phyloP scores from a whole-genome alignment of 495 filamentous ascomycete species.

The Tuber calosporum region DNA sequence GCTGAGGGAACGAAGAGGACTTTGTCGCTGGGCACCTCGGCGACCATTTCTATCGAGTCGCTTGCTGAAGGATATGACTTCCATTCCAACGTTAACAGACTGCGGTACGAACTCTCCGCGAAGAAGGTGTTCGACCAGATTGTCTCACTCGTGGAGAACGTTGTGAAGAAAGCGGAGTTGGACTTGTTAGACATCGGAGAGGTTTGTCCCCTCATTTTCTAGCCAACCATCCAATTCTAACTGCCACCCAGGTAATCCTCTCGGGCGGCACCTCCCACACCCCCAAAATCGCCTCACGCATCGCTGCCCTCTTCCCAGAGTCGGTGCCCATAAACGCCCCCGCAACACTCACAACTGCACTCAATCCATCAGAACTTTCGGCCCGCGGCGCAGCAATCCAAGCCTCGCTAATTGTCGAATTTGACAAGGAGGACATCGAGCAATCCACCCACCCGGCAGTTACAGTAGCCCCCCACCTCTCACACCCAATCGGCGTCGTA shows the following conservation, averaged over 20 bases:
- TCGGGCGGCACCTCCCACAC: slow-evolving; percentile 90
- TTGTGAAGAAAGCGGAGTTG: slow-evolving; percentile 82
- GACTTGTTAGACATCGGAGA: slow-evolving; percentile 91
- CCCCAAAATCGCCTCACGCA: slow-evolving; percentile 74
- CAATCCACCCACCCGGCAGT: slow-evolving; percentile 93
- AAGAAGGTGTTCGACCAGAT: slow-evolving; percentile 78
- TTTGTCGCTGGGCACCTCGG: slow-evolving; percentile 76
- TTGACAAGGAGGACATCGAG: slow-evolving; percentile 85
- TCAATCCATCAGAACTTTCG: slow-evolving; percentile 88
- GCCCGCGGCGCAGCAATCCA: slow-evolving; percentile 91
- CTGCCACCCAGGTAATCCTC: slow-evolving; percentile 60
- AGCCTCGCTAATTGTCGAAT: slow-evolving; percentile 84
- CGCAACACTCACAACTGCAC: slow-evolving; percentile 62
- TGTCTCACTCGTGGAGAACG: slow-evolving; percentile 72
- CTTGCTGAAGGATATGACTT: slow-evolving; percentile 84
- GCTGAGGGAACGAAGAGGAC: slow-evolving; percentile 84
- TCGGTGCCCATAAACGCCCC: slow-evolving; percentile 75
- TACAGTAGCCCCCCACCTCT: slow-evolving; percentile 83
- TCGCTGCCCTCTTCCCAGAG: slow-evolving; percentile 70
- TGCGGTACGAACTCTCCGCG: slow-evolving; percentile 85
- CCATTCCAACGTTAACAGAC: slow-evolving; percentile 79
- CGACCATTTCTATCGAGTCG: slow-evolving; percentile 82
- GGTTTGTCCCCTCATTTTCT: slow-evolving; percentile 41
- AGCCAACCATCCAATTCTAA: slow-evolving; percentile 2
- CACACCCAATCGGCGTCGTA: slow-evolving; percentile 80